Evolutionary conservation across 805 yeast species (phyloP).

Genomic region (Candida maesae): DNA sequence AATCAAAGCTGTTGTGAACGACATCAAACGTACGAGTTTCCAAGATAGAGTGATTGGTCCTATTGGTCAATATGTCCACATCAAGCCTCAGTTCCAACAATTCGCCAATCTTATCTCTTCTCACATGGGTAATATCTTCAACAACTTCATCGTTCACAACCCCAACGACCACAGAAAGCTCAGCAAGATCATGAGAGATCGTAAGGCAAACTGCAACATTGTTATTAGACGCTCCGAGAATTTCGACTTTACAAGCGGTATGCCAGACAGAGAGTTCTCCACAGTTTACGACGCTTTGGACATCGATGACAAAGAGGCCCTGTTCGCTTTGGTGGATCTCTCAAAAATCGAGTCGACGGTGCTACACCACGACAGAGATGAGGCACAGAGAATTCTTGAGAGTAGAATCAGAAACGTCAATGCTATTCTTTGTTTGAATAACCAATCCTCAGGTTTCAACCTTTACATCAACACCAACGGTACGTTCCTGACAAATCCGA

Average conservation of each 20-base stretch:
- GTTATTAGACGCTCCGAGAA: conserved; percentile 51
- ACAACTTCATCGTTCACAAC: conserved; percentile 64
- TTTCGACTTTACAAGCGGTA: conserved; percentile 47
- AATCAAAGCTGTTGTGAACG: conserved; percentile 4
- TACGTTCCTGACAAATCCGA: conserved; percentile 51
- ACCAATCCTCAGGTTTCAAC: conserved; percentile 41
- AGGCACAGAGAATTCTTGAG: conserved; percentile 46
- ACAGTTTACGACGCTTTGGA: conserved; percentile 61
- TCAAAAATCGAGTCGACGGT: conserved; percentile 55
- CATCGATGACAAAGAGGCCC: conserved; percentile 49
- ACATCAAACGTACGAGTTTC: conserved; percentile 34
- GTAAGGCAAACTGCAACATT: conserved; percentile 36
- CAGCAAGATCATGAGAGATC: conserved; percentile 31
- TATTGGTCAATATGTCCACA: conserved; percentile 54
- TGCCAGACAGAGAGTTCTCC: conserved; percentile 38
- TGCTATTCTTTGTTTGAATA: conserved; percentile 40
- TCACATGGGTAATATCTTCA: conserved; percentile 44
- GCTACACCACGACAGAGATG: conserved; percentile 45
- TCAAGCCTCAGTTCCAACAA: conserved; percentile 48
- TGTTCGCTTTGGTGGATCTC: conserved; percentile 61
- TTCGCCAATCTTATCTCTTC: conserved; percentile 66
- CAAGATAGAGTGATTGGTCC: conserved; percentile 73
- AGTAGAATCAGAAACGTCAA: conserved; percentile 36
- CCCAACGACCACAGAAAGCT: conserved; percentile 52
- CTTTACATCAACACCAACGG: conserved; percentile 37